Evolutionary conservation across 2,329 filamentous ascomycete genomes (phyloP), one percentile per base, ranked within the genome.

Genomic region (Decorospora gaudefroyi): DNA sequence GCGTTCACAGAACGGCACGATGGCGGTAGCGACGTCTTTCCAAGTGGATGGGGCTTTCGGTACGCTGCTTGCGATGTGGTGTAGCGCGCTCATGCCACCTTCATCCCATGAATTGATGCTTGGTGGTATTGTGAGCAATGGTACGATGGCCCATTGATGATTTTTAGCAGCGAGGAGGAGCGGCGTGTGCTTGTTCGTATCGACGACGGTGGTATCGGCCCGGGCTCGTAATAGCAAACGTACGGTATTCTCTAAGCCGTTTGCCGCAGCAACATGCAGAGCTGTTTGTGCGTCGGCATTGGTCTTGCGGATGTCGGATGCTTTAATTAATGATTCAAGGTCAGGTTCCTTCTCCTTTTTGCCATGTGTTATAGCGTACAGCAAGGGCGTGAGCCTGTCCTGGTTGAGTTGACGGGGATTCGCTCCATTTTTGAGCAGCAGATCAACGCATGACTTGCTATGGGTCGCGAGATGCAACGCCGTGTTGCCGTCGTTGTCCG

Each of bases 81-180:
- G 66, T n/a, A 69, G 34, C n/a, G 65, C 62, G 15, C 59, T 67
- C 42, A 55, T 47, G 10, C 62, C 65, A 21, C 57, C 54, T 25
- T 57, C 51, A 21, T 67, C 64, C 65, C 66, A 66, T 2, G 52
- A 56, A 9, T 66, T 68, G 21, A 59, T 57, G n/a, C 59, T 65
- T 1, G 63, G 63, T 18, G 62, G 53, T 9, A 55, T 51, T 2
- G 62, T 58, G 9, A 69, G 50, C 2, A 67, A 40, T 3, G 61
- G 51, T 11, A 65, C 59, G 21, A 63, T 25, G 7, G 43, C 11
- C 65, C 63, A 69, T 41, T 62, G 63, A 3, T 65, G 61, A 23
- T 57, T 28, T 12, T 53, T 43, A 1, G 61, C 57, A 3, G 66
- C 65, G 3, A 67, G 57, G 11, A 66, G 40, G n/a, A 69, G 57